Percentiles rank a stretch among this genome's conserved stretches.
phyloP scores from a whole-genome alignment of 768 basidiomycete species.

The Porphyrellus cyaneotinctus region DNA sequence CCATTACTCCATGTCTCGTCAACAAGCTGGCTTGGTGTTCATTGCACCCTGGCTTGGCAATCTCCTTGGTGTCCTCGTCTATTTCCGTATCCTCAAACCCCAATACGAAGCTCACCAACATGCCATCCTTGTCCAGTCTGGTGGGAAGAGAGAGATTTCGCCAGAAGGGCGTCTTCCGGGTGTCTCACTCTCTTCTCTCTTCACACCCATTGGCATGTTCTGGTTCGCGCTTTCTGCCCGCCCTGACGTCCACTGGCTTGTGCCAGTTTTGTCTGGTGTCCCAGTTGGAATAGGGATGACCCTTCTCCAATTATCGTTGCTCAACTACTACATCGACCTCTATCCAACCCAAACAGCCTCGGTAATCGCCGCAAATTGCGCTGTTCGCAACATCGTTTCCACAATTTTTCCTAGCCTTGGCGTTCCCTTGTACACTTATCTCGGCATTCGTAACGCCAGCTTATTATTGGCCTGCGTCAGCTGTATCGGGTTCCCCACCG shows the following conservation, averaged over 20 bases:
- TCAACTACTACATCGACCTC: conserved; percentile 27
- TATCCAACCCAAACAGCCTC: conserved; percentile 24
- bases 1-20: conserved; percentile 21
- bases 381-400: conserved; percentile 12
- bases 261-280: conserved; percentile 23
- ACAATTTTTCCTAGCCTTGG: conserved; percentile 20
- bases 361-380: conserved; percentile 22
- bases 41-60: conserved; percentile 24
- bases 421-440: conserved; percentile 12
- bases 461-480: conserved; percentile 21
- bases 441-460: conserved; percentile 19
- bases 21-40: conserved; percentile 20
- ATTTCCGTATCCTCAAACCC: conserved; percentile 22
- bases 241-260: conserved; percentile 19
- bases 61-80: conserved; percentile 20
- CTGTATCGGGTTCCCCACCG: conserved; percentile 16
- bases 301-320: conserved; percentile 22
- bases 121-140: conserved; percentile 11
- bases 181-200: conserved; percentile 16
- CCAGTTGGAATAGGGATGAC: conserved; percentile 28
- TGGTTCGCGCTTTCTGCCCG: conserved; percentile 24
- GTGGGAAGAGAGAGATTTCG: conserved; percentile 14
- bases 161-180: conserved; percentile 23
- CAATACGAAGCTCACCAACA: conserved; percentile 18
- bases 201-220: conserved; percentile 24